These are phyloP conservation scores for Gloeopeniophorella convolvens DNA, from an alignment of 768 basidiomycete species.

Conservation along the genomic window DNA sequence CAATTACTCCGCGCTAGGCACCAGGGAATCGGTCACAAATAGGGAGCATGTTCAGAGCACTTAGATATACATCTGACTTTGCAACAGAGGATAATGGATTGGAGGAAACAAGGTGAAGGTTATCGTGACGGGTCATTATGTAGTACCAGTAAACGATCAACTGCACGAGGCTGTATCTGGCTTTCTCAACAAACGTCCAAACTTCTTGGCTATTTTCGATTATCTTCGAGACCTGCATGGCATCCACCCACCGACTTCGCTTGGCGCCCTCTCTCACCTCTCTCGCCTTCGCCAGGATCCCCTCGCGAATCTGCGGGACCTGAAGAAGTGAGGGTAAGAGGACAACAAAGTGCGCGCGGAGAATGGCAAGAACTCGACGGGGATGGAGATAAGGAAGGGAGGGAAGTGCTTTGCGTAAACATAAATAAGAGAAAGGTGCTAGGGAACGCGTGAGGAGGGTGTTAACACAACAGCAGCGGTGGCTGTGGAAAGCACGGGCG, in stretches of 20 bases:
- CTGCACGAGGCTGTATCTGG: too few relatives aligned
- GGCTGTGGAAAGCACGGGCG: constrained; percentile 27
- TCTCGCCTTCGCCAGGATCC: constrained; percentile 47
- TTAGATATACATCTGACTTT: too few relatives aligned
- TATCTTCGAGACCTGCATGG: too few relatives aligned
- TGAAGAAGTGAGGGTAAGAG: constrained; percentile 56
- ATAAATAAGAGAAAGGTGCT: constrained; percentile 11
- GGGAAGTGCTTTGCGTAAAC: constrained; percentile 11
- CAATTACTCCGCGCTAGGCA: too few relatives aligned
- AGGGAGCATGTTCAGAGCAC: too few relatives aligned
- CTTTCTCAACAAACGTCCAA: too few relatives aligned
- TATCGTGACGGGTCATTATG: too few relatives aligned
- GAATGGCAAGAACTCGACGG: constrained; percentile 14
- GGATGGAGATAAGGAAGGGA: constrained; percentile 13
- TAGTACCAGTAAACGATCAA: too few relatives aligned
- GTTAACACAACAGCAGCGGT: constrained; percentile 16
- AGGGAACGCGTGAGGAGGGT: not conserved
- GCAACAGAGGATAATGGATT: too few relatives aligned
- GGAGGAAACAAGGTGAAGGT: too few relatives aligned
- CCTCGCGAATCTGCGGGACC: constrained; percentile 23
- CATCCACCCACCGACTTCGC: constrained; percentile 29
- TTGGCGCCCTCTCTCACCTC: constrained; percentile 68
- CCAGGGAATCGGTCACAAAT: too few relatives aligned
- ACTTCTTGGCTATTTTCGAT: too few relatives aligned
- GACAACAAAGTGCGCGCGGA: constrained; percentile 44